Evolutionary conservation across 2,329 filamentous ascomycete genomes (phyloP).

Genomic region (Stachybotrys elegans): DNA sequence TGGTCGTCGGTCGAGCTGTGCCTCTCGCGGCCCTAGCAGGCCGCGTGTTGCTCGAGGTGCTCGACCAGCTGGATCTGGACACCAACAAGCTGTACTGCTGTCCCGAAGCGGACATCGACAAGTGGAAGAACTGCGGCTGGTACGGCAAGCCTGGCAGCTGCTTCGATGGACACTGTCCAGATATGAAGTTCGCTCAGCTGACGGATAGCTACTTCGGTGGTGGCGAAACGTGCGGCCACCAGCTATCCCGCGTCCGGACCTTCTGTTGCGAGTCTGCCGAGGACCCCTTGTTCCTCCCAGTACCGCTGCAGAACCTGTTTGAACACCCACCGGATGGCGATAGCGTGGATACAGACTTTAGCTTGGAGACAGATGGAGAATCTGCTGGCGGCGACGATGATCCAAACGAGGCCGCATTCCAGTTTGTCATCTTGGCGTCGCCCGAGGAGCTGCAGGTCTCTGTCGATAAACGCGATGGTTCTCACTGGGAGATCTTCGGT

Average conservation of each 20-base stretch:
- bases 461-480: conserved; percentile 36
- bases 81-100: conserved; percentile 20
- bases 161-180: conserved; percentile 25
- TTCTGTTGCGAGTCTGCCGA: conserved; percentile 27
- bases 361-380: conserved; percentile 22
- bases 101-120: conserved; percentile 16
- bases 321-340: conserved; percentile 23
- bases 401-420: conserved; percentile 25
- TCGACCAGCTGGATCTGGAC: conserved; percentile 12
- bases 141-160: conserved; percentile 26
- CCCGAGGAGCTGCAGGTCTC: conserved; percentile 27
- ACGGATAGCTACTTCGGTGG: conserved; percentile 11
- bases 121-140: conserved; percentile 29
- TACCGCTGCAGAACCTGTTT: conserved; percentile 30
- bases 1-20: conserved; percentile 1
- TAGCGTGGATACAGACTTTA: conserved; percentile 21
- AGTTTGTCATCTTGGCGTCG: conserved; percentile 23
- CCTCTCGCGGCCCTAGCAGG: conserved; percentile 4
- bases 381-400: conserved; percentile 15
- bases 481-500: conserved; percentile 36
- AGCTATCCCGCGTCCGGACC: conserved; percentile 14
- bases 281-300: conserved; percentile 26
- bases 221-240: conserved; percentile 15
- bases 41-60: not conserved
- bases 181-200: conserved; percentile 18